Conservation (phyloP, 2,329 filamentous ascomycete species). For the Neurospora sp. region DNA sequence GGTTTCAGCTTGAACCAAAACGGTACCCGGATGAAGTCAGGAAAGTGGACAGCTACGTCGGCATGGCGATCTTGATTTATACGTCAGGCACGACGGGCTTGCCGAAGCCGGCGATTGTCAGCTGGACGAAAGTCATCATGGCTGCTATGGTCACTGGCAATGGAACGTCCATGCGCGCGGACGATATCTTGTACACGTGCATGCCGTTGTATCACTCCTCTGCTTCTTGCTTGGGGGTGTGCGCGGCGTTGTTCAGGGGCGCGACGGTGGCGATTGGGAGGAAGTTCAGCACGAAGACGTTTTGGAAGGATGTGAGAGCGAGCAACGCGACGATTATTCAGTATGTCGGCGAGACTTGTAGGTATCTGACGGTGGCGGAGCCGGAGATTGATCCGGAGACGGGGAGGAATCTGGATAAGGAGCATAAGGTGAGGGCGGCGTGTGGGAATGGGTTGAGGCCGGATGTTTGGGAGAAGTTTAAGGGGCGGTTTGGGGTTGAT, state of each 20-base stretch:
- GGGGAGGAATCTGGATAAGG: slow-evolving; percentile 58
- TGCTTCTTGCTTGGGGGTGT: slow-evolving; percentile 59
- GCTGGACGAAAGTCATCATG: slow-evolving; percentile 54
- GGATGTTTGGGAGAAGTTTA: slow-evolving; percentile 77
- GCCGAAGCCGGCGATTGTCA: slow-evolving; percentile 68
- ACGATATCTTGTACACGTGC: slow-evolving; percentile 68
- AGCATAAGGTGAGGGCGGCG: slow-evolving; percentile 60
- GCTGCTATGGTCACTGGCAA: slow-evolving; percentile 41
- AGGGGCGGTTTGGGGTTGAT: slow-evolving; percentile 68
- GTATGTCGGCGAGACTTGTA: slow-evolving; percentile 80
- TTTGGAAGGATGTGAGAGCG: slow-evolving; percentile 66
- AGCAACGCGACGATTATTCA: slow-evolving; percentile 66
- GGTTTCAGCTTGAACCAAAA: slow-evolving; percentile 38
- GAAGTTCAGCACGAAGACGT: slow-evolving; percentile 66
- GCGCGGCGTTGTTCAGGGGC: slow-evolving; percentile 47
- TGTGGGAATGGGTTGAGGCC: slow-evolving; percentile 80
- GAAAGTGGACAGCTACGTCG: slow-evolving; percentile 37
- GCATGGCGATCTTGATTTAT: slow-evolving; percentile 69
- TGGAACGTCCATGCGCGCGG: slow-evolving; percentile 45
- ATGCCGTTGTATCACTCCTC: slow-evolving; percentile 89
- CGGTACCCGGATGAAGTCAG: slow-evolving; percentile 50
- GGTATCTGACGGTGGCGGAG: slow-evolving; percentile 65
- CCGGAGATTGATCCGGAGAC: slow-evolving; percentile 53
- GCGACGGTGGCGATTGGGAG: slow-evolving; percentile 62
- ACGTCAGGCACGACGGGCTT: slow-evolving; percentile 80